These are phyloP conservation scores for Trematosphaeria pertusa DNA, from an alignment of 2,329 filamentous ascomycete species.

Conservation along the genomic window DNA sequence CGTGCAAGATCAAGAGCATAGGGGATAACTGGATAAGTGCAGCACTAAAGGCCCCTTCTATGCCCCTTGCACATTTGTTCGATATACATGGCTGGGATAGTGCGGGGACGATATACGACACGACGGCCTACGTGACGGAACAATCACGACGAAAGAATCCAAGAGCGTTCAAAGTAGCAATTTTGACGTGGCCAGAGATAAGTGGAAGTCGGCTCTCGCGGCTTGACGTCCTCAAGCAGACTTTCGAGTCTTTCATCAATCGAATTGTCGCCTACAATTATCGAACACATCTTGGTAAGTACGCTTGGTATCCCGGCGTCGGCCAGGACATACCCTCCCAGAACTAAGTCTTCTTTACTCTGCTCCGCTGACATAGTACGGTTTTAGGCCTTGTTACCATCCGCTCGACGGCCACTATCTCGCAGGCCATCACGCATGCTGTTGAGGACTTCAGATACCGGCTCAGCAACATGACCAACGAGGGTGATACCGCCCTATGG, in stretches of 20 bases:
- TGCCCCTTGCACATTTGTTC: constrained; percentile 18
- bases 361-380: too few species aligned
- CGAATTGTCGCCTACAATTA: constrained; percentile 46
- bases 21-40: constrained; percentile 11
- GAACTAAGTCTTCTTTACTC: too few species aligned
- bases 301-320: too few species aligned
- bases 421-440: constrained; percentile 39
- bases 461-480: constrained; percentile 34
- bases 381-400: constrained; percentile 49
- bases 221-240: constrained; percentile 47
- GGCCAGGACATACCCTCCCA: too few species aligned
- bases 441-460: constrained; percentile 47
- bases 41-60: constrained; percentile 16
- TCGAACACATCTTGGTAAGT: constrained; percentile 45
- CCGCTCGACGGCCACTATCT: constrained; percentile 29
- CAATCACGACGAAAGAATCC: neutral
- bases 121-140: neutral
- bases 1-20: neutral
- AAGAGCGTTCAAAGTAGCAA: neutral
- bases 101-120: constrained; percentile 18
- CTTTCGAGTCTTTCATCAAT: constrained; percentile 49
- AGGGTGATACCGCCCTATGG: constrained; percentile 47
- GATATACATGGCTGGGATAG: constrained; percentile 24
- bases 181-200: neutral
- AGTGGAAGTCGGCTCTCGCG: constrained; percentile 24